phyloP scores from a whole-genome alignment of 169 alveolate species.

The Prorocentrum cordatum region DNA sequence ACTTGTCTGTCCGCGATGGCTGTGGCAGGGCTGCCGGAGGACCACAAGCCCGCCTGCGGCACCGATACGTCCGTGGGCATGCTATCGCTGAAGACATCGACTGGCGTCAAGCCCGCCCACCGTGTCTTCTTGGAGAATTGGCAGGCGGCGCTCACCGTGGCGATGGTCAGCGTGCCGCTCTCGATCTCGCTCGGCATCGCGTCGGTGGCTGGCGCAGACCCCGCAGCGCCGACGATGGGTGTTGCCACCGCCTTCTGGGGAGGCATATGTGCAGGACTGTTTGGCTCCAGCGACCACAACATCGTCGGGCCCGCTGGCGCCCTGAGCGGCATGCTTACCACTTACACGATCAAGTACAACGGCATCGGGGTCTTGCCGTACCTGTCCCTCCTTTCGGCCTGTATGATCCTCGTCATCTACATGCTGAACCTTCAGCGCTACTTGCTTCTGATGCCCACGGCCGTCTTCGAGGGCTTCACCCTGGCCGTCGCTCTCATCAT shows the following conservation, averaged over 20 bases:
- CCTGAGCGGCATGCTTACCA: conserved; percentile 27
- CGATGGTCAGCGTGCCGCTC: conserved; percentile 55
- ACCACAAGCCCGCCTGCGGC: too few species aligned
- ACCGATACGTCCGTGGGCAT: too few species aligned
- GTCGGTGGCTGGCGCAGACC: conserved; percentile 32
- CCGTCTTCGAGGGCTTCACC: conserved; percentile 42
- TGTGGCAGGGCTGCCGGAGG: too few species aligned
- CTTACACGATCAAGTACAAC: conserved; percentile 36
- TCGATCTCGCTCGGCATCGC: conserved; percentile 56
- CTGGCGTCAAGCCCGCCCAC: conserved; percentile 14
- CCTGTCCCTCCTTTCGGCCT: not conserved
- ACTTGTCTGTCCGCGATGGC: too few species aligned
- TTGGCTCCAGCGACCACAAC: conserved; percentile 58
- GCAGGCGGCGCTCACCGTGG: conserved; percentile 54
- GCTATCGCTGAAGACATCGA: too few species aligned
- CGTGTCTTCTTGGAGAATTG: conserved; percentile 29
- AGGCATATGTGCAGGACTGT: conserved; percentile 27
- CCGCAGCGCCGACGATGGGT: conserved; percentile 39
- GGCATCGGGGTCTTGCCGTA: conserved; percentile 11
- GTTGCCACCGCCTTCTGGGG: conserved; percentile 65
- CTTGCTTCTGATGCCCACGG: conserved; percentile 57
- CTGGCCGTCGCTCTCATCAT: conserved; percentile 53
- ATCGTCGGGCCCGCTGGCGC: conserved; percentile 63
- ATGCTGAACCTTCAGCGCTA: conserved; percentile 33
- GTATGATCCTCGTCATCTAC: conserved; percentile 18